Conservation (phyloP, 225 moss, liverwort and hornwort genomes). For the Sphagnum tenellum region DNA sequence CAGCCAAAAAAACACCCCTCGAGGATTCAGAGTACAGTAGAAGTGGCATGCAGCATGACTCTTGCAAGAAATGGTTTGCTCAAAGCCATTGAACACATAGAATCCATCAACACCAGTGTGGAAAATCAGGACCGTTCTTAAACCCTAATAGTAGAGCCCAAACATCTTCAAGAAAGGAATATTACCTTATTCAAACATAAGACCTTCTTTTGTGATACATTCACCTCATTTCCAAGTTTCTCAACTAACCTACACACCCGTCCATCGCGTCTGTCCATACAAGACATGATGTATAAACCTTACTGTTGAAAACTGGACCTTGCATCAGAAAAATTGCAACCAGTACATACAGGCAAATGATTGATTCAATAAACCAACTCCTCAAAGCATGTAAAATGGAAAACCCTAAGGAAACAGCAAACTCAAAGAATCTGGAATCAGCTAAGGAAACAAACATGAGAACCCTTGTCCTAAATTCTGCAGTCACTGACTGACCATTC, state of each 20-base stretch:
- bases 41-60: no score
- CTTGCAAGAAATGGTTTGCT: no score
- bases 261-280: conserved; percentile 63
- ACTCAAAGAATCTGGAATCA: background rate
- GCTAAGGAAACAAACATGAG: no score
- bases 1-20: background rate
- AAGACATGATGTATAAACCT: background rate
- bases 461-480: no score
- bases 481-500: no score
- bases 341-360: background rate
- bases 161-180: no score
- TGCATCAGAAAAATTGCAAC: no score
- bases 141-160: no score
- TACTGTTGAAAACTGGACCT: background rate
- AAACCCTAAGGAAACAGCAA: conserved; percentile 5
- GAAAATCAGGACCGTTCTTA: no score
- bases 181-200: conserved; percentile 71
- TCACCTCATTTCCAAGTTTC: conserved; percentile 77
- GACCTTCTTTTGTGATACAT: conserved; percentile 66
- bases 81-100: no score
- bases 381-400: background rate
- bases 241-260: conserved; percentile 75
- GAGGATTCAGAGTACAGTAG: no score
- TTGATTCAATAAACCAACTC: background rate
- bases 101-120: no score